Conservation (phyloP, 2,329 filamentous ascomycete genomes). For the Hymenoscyphus occultus region DNA sequence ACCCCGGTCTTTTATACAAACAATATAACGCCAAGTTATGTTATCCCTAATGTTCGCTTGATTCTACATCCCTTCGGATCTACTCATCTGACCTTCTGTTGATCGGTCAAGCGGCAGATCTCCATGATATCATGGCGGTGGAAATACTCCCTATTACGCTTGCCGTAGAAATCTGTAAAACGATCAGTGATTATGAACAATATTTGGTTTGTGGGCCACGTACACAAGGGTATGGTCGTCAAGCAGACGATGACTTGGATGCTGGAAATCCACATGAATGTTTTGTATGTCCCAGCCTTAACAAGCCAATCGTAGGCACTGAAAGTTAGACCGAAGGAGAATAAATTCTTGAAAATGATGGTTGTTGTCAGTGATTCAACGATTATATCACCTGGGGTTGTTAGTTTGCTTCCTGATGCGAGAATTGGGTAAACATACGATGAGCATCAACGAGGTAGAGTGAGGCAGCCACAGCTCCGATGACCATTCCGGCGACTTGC, state of each 20-base stretch:
- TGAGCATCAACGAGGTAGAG: constrained; percentile 93
- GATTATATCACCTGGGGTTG: constrained; percentile 64
- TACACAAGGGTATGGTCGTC: constrained; percentile 74
- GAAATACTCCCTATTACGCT: constrained; percentile 72
- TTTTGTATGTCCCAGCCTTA: constrained; percentile 54
- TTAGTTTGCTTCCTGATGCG: constrained; percentile 4
- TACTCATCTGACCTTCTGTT: neutral
- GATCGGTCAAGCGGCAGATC: constrained; percentile 12
- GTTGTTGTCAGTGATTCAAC: constrained; percentile 88
- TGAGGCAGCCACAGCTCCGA: constrained; percentile 70
- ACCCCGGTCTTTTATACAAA: too few species aligned
- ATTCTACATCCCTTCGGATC: neutral
- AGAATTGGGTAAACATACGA: constrained; percentile 50
- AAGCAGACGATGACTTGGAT: constrained; percentile 77
- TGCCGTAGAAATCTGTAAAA: constrained; percentile 68
- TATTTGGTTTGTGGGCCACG: constrained; percentile 38
- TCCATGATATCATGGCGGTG: constrained; percentile 68
- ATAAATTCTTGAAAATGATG: constrained; percentile 92
- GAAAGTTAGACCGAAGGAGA: constrained; percentile 82
- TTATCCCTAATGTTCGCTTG: neutral
- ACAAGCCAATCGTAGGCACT: constrained; percentile 83
- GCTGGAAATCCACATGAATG: constrained; percentile 69
- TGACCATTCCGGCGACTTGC: constrained; percentile 87
- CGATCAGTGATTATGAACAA: neutral
- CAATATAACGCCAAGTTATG: neutral